These are phyloP conservation scores for Yarrowia osloensis DNA, from an alignment of 805 yeast species.

Conservation along the genomic window DNA sequence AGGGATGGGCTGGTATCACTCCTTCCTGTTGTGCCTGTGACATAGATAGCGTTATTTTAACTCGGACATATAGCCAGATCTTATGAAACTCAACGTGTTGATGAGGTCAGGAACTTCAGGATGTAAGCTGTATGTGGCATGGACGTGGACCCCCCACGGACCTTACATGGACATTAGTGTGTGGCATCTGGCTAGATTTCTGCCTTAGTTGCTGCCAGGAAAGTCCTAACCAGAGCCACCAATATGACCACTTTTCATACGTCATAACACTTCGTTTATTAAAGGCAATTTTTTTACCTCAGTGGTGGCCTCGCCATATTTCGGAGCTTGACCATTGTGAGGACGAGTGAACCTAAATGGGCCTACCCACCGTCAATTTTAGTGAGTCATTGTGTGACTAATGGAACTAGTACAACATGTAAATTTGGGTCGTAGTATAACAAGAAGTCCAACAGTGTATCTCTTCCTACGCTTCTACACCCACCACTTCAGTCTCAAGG, in stretches of 20 bases:
- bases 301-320: background rate
- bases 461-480: too few relatives aligned
- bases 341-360: background rate
- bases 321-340: background rate
- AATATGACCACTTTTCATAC: too few relatives aligned
- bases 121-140: too few relatives aligned
- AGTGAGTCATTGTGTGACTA: constrained; percentile 28
- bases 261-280: constrained; percentile 1
- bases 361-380: background rate
- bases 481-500: background rate
- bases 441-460: background rate
- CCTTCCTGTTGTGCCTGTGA: background rate
- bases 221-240: too few relatives aligned
- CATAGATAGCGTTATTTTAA: background rate
- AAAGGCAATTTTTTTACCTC: constrained; percentile 13
- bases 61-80: background rate
- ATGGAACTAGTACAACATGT: background rate
- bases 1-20: background rate
- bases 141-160: constrained; percentile 23
- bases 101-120: too few relatives aligned
- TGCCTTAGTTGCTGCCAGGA: background rate
- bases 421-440: background rate
- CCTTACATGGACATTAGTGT: constrained; percentile 8
- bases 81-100: background rate
- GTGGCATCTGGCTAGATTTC: background rate